phyloP scores from a whole-genome alignment of 2,329 filamentous ascomycete species.

The Tolypocladium ophioglossoides region DNA sequence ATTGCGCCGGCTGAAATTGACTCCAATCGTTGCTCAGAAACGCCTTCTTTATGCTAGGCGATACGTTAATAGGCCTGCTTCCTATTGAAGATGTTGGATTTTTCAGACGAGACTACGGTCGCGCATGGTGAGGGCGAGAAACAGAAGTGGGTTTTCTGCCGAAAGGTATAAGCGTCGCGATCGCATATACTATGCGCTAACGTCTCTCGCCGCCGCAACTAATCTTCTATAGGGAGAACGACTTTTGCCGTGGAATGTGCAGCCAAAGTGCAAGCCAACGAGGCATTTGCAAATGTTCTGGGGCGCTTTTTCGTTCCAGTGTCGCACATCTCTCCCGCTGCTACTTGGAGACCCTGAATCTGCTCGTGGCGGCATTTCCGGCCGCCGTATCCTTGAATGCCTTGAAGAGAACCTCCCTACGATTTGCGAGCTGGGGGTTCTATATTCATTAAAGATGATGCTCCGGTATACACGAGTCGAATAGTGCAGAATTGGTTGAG shows the following conservation, averaged over 20 bases:
- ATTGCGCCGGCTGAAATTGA: too few species aligned
- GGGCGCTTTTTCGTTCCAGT: background rate
- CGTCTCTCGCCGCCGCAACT: background rate
- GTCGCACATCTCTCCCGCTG: background rate
- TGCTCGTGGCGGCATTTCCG: conserved; percentile 1
- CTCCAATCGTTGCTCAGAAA: too few species aligned
- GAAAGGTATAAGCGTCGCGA: background rate
- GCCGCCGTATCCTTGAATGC: conserved; percentile 2
- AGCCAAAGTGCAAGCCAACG: conserved; percentile 2
- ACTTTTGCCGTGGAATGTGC: background rate
- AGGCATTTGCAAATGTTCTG: conserved; percentile 5
- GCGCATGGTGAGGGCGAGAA: background rate
- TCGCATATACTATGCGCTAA: too few species aligned
- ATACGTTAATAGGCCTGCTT: background rate
- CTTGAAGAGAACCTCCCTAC: conserved; percentile 5
- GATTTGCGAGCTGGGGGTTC: conserved; percentile 4
- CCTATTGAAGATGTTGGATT: background rate
- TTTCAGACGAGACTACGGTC: background rate
- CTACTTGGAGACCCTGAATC: conserved; percentile 3
- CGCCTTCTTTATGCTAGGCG: too few species aligned
- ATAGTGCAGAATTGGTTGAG: conserved; percentile 2
- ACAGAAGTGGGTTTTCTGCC: background rate
- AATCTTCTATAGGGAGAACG: conserved; percentile 1
- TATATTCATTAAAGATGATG: conserved; percentile 6
- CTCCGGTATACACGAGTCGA: background rate